phyloP scores from a whole-genome alignment of 441 rosid species.

The Hura crepitans region DNA sequence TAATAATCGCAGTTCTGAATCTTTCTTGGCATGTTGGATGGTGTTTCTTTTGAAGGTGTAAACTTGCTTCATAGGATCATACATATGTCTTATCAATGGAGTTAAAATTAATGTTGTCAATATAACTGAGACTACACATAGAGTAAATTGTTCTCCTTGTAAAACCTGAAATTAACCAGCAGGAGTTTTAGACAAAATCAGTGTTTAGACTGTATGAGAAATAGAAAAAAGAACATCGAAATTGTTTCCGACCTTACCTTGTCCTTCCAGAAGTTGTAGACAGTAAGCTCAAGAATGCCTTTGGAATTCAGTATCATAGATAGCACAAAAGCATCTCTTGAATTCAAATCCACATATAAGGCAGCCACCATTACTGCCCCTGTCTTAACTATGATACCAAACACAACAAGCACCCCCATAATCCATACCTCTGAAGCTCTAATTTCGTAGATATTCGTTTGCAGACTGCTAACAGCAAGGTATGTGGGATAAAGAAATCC shows the following conservation, averaged over 20 bases:
- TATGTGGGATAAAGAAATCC: conserved; percentile 36
- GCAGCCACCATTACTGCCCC: conserved; percentile 24
- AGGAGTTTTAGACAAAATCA: neutral
- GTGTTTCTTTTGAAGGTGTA: conserved; percentile 27
- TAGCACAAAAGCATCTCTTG: conserved; percentile 32
- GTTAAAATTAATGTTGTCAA: conserved; percentile 26
- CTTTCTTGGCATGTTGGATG: conserved; percentile 26
- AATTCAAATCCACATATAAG: conserved; percentile 9
- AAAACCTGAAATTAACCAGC: conserved; percentile 24
- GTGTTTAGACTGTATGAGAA: neutral
- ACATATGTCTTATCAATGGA: conserved; percentile 30
- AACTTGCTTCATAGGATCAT: conserved; percentile 33
- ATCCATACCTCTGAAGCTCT: neutral
- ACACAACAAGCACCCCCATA: conserved; percentile 11
- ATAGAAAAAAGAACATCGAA: neutral
- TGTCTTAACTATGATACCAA: conserved; percentile 20
- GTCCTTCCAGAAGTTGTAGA: conserved; percentile 27
- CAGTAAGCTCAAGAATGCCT: conserved; percentile 31
- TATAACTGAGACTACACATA: conserved; percentile 27
- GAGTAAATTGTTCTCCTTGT: conserved; percentile 20
- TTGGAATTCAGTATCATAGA: conserved; percentile 36
- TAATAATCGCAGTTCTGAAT: conserved; percentile 41
- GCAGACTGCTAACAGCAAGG: conserved; percentile 30
- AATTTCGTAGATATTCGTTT: conserved; percentile 23
- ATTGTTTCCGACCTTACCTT: conserved; percentile 12